Base-by-base conservation (phyloP, 805 yeast species). In the Tanozyma kutaoensis region DNA sequence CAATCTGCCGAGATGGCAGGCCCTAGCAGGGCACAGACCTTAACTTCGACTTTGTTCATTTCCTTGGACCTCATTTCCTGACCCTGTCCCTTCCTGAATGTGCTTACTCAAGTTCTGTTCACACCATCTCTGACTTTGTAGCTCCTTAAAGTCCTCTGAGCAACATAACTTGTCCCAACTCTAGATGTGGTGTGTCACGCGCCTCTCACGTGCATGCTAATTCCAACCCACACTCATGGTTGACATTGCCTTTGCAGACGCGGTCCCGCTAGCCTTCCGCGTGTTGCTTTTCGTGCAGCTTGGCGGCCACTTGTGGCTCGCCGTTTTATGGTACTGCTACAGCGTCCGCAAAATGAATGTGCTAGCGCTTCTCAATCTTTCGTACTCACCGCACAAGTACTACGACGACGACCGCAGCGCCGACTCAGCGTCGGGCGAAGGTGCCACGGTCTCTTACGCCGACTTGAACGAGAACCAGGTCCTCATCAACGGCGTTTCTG, bases 301-400 rank as follows among this genome's bases (percentile, higher is more conserved):
- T 4, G 78, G 76, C 4, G 42, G 64, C 4, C 58, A 67, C 46
- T 42, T 72, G 14, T 76, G 81, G 81, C 58, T 52, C 24, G 28
- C 55, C 24, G 59, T 69, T 27, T 50, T 70, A 22, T 40, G 45
- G 30, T 39, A 59, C 14, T 56, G 67, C 30, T 46, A 46, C 28
- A 38, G 37, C 10, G 46, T 45, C 17, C 38, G 41, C 29, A 48
- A 52, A 14, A 54, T 73, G 27, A 74, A 72, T 42, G 48, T 72
- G 14, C 39, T 55, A 24, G 54, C 43, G 35, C 62, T 62, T 3
- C 49, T 61, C 36, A 63, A 57, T 37, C 50, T 56, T 23, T 53
- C 63, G 10, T 59, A 58, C 29, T 46, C 58, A 1, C 34, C 48
- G 4, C 62, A 57, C 30, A 57, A 53, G 29, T 58, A 59, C 34